Percentiles rank a stretch among this genome's conserved stretches.
phyloP scores from a whole-genome alignment of 768 basidiomycete genomes.

The Serendipita sp. region DNA sequence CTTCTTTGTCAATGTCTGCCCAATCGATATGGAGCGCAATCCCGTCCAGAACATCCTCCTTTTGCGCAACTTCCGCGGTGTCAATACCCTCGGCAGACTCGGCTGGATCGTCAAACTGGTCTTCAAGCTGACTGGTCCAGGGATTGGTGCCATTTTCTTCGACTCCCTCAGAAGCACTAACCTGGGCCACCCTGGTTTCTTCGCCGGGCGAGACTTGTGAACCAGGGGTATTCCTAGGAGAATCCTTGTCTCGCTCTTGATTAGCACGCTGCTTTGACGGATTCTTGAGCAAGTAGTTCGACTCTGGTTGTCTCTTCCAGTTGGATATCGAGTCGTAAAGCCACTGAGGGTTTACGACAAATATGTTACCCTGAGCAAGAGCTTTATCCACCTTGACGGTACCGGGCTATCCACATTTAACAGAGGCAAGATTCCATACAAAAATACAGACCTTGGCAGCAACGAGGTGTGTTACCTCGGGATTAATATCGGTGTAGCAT shows the following conservation, averaged over 20 bases:
- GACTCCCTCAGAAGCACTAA: constrained; percentile 3
- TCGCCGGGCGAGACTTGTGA: background rate
- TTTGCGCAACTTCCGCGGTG: constrained; percentile 18
- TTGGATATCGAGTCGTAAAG: constrained; percentile 76
- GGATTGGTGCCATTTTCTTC: constrained; percentile 4
- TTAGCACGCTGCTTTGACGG: background rate
- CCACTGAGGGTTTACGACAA: constrained; percentile 82
- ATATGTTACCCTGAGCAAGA: constrained; percentile 54
- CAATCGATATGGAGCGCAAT: constrained; percentile 40
- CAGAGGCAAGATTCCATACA: constrained; percentile 10
- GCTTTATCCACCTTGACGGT: constrained; percentile 86
- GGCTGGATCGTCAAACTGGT: constrained; percentile 17
- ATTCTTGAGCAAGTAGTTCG: constrained; percentile 30
- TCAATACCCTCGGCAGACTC: constrained; percentile 18
- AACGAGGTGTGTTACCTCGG: constrained; percentile 73
- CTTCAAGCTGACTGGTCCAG: constrained; percentile 7
- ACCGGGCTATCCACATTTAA: constrained; percentile 38
- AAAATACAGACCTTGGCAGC: constrained; percentile 52
- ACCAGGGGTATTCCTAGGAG: constrained; percentile 5
- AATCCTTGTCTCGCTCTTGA: background rate
- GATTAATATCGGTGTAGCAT: constrained; percentile 52
- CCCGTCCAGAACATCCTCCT: constrained; percentile 20
- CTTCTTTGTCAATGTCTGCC: constrained; percentile 72
- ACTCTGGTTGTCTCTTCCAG: constrained; percentile 75
- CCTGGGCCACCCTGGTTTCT: background rate